phyloP scores from a whole-genome alignment of 2,329 filamentous ascomycete genomes.

The Paracamarosporium sp. region DNA sequence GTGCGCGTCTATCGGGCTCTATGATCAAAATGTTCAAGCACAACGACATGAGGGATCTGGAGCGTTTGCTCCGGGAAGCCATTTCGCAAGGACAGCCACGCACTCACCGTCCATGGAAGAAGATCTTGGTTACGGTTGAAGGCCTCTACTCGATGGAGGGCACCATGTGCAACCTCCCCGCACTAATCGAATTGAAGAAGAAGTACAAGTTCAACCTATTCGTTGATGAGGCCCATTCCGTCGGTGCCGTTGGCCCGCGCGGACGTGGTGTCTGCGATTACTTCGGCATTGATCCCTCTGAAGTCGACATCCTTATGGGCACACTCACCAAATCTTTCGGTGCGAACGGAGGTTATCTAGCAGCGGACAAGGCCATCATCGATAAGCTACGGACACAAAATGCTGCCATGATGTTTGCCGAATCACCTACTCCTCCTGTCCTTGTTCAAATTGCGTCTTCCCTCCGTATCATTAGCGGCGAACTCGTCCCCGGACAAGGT shows the following conservation, averaged over 20 bases:
- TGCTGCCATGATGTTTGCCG: conserved; percentile 83
- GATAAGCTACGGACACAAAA: conserved; percentile 89
- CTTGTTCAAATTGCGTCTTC: conserved; percentile 89
- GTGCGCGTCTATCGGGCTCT: conserved; percentile 89
- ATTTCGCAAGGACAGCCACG: conserved; percentile 97
- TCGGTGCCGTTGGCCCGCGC: conserved; percentile 86
- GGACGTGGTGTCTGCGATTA: conserved; percentile 97
- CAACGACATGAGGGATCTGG: conserved; percentile 91
- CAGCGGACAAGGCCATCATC: conserved; percentile 87
- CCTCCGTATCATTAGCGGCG: conserved; percentile 86
- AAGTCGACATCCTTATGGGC: conserved; percentile 97
- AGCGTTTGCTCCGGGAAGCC: conserved; percentile 83
- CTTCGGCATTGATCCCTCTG: conserved; percentile 85
- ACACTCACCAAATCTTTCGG: conserved; percentile 98
- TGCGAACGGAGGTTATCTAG: conserved; percentile 95
- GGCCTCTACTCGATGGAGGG: conserved; percentile 99
- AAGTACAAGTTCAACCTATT: conserved; percentile 98
- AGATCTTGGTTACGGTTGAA: conserved; percentile 95
- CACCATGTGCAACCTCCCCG: conserved; percentile 97
- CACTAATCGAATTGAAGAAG: conserved; percentile 83
- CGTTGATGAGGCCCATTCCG: conserved; percentile 94
- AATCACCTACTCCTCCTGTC: conserved; percentile 85
- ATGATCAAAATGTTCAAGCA: conserved; percentile 98
- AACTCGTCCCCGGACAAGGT: conserved; percentile 86
- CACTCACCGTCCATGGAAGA: conserved; percentile 99